Evolutionary conservation across 2,329 filamentous ascomycete genomes (phyloP).

Genomic region (Curvularia hawaiiensis): DNA sequence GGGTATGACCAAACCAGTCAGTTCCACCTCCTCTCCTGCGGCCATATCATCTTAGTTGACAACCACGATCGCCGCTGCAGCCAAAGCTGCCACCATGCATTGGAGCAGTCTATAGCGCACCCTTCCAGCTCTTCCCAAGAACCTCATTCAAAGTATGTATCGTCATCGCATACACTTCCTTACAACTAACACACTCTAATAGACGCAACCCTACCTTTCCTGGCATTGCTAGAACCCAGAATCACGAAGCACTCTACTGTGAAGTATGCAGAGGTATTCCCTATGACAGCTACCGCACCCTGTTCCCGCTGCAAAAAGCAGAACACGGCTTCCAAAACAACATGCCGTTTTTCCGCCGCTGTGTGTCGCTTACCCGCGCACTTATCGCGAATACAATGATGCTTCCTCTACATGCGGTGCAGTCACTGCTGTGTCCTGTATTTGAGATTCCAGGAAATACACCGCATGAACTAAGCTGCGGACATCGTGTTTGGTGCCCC

Average conservation of each 20-base stretch:
- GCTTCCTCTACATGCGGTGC: background rate
- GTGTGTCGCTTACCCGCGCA: conserved; percentile 12
- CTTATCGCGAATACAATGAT: conserved; percentile 9
- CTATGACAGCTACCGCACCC: conserved; percentile 12
- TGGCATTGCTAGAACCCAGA: background rate
- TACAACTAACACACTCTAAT: background rate
- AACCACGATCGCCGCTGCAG: conserved; percentile 17
- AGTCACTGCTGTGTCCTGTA: conserved; percentile 1
- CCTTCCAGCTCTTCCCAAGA: background rate
- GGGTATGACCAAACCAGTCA: background rate
- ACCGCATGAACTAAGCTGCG: conserved; percentile 20
- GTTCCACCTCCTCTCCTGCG: conserved; percentile 27
- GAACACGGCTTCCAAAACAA: background rate
- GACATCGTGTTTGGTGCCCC: conserved; percentile 19
- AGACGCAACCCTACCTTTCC: background rate
- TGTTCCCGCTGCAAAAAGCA: background rate
- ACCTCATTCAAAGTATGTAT: background rate
- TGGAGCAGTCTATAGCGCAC: background rate
- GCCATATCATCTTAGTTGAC: conserved; percentile 23
- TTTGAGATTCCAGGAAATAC: background rate
- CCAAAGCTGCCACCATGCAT: conserved; percentile 20
- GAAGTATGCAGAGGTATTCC: conserved; percentile 24
- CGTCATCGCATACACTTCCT: background rate
- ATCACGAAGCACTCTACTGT: conserved; percentile 20
- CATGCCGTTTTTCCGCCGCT: conserved; percentile 4